Percentiles rank a stretch among this genome's conserved stretches.
Conservation (phyloP, 2,329 filamentous ascomycete genomes). For the Grosmannia penicillata region DNA sequence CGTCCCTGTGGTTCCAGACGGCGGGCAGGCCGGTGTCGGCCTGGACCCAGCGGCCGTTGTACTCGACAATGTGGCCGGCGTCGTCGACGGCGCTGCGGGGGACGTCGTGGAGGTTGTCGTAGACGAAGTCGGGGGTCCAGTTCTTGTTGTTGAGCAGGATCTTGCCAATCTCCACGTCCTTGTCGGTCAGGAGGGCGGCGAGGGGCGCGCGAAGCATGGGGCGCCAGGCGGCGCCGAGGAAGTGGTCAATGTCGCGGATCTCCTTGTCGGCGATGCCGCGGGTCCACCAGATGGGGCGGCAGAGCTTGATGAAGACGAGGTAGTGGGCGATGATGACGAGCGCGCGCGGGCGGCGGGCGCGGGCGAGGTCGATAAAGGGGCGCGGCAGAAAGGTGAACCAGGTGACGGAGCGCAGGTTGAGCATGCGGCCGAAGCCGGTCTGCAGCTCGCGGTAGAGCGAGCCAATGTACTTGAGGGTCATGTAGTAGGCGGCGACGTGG, state of each 20-base stretch:
- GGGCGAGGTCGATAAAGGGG: conserved; percentile 27
- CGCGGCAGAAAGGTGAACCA: conserved; percentile 36
- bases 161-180: conserved; percentile 18
- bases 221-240: conserved; percentile 25
- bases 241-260: conserved; percentile 25
- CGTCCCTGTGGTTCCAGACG: neutral
- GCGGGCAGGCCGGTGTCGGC: neutral
- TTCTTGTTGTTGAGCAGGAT: conserved; percentile 27
- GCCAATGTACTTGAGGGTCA: conserved; percentile 32
- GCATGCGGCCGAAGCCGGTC: conserved; percentile 24
- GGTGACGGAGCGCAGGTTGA: conserved; percentile 34
- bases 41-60: conserved; percentile 1
- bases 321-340: conserved; percentile 39
- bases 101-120: neutral
- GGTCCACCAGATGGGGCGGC: conserved; percentile 33
- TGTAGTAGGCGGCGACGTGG: conserved; percentile 26
- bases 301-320: conserved; percentile 32
- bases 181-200: conserved; percentile 19
- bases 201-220: conserved; percentile 26
- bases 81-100: conserved; percentile 3
- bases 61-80: conserved; percentile 2
- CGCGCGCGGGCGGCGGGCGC: conserved; percentile 26
- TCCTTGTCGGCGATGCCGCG: conserved; percentile 28
- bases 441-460: conserved; percentile 34
- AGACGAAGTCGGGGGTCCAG: conserved; percentile 20